phyloP scores from a whole-genome alignment of 495 filamentous ascomycete genomes.

The Aspergillus ostianus region DNA sequence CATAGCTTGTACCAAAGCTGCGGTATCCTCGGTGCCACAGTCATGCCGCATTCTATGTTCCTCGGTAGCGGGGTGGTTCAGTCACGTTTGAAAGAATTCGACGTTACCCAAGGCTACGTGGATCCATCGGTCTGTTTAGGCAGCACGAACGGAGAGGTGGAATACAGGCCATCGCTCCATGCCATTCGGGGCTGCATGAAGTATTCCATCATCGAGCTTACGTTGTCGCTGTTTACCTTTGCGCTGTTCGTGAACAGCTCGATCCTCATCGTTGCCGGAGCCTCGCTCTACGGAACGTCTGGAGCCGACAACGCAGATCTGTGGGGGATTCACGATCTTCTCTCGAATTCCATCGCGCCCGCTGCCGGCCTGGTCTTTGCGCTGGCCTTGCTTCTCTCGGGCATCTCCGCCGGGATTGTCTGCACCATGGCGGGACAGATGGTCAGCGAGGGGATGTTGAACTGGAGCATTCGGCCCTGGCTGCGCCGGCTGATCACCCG shows the following conservation, averaged over 20 bases:
- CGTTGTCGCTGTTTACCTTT: slow-evolving; percentile 81
- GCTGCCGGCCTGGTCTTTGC: slow-evolving; percentile 75
- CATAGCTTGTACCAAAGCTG: slow-evolving; percentile 81
- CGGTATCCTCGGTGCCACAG: slow-evolving; percentile 88
- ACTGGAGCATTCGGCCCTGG: slow-evolving; percentile 71
- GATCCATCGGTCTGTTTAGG: slow-evolving; percentile 38
- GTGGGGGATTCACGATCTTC: slow-evolving; percentile 78
- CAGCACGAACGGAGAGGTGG: slow-evolving; percentile 47
- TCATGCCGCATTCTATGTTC: slow-evolving; percentile 92
- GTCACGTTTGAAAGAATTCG: slow-evolving; percentile 75
- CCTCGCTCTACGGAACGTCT: slow-evolving; percentile 62
- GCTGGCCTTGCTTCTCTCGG: slow-evolving; percentile 73
- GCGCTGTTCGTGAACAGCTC: slow-evolving; percentile 92
- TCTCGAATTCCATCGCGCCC: slow-evolving; percentile 66
- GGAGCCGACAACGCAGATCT: slow-evolving; percentile 66
- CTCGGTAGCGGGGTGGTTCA: slow-evolving; percentile 89
- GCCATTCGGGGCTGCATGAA: slow-evolving; percentile 78
- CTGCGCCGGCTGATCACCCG: slow-evolving; percentile 67
- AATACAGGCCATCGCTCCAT: slow-evolving; percentile 73
- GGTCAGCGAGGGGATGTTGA: slow-evolving; percentile 74
- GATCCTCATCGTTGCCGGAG: slow-evolving; percentile 86
- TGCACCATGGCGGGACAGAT: slow-evolving; percentile 85
- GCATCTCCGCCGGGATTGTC: slow-evolving; percentile 74
- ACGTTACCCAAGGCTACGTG: slow-evolving; percentile 58
- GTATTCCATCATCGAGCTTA: slow-evolving; percentile 75